These are phyloP conservation scores for Mycena latifolia DNA, from an alignment of 768 basidiomycete species.

Conservation along the genomic window DNA sequence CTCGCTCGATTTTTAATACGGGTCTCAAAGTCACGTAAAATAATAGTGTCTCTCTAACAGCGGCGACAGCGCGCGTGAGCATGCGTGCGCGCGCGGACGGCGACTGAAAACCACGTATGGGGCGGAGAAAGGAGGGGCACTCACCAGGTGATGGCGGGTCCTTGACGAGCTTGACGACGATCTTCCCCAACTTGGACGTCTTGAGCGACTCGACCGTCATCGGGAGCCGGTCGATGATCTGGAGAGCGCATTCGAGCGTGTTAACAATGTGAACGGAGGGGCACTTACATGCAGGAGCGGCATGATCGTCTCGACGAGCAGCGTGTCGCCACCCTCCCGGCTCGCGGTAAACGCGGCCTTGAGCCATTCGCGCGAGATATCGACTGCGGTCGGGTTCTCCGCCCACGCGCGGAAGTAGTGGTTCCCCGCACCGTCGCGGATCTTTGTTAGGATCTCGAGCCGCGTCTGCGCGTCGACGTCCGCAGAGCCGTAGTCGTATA, in stretches of 20 bases:
- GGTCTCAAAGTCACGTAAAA: slow-evolving; percentile 45
- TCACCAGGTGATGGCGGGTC: slow-evolving; percentile 86
- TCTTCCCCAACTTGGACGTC: slow-evolving; percentile 82
- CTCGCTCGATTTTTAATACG: slow-evolving; percentile 49
- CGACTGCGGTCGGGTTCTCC: slow-evolving; percentile 81
- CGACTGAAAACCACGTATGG: slow-evolving; percentile 10
- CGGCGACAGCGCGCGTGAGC: background rate
- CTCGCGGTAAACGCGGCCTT: slow-evolving; percentile 72
- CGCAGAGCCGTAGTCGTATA: slow-evolving; percentile 69
- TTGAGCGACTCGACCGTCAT: slow-evolving; percentile 77
- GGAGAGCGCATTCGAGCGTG: slow-evolving; percentile 26
- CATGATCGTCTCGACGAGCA: slow-evolving; percentile 83
- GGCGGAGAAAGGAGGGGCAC: slow-evolving; percentile 52
- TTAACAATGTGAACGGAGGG: slow-evolving; percentile 7
- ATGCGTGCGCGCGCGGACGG: slow-evolving; percentile 3
- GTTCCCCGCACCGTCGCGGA: slow-evolving; percentile 86
- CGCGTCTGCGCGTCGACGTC: slow-evolving; percentile 77
- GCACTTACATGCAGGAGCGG: slow-evolving; percentile 85
- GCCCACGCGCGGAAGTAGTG: slow-evolving; percentile 91
- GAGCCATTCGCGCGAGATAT: slow-evolving; percentile 86
- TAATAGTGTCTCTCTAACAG: slow-evolving; percentile 31
- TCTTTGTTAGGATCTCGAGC: slow-evolving; percentile 82
- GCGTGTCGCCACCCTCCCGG: slow-evolving; percentile 50
- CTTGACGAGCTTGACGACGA: slow-evolving; percentile 82
- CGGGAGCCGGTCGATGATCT: slow-evolving; percentile 90